phyloP scores from a whole-genome alignment of 768 basidiomycete genomes.

The Harrya chromipes region DNA sequence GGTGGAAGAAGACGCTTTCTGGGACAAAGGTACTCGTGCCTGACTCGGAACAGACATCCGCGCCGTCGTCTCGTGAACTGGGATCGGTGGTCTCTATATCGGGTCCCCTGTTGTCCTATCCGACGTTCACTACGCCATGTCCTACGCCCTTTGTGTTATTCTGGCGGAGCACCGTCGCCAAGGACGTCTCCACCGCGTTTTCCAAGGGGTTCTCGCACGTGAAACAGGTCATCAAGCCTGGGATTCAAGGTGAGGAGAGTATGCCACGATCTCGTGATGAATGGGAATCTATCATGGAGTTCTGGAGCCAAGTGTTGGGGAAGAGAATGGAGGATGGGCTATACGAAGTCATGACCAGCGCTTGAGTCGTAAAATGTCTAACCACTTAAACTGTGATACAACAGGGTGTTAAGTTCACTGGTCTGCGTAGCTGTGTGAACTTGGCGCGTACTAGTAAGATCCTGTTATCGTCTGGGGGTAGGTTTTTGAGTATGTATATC shows the following conservation, averaged over 20 bases:
- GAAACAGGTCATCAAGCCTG: constrained; percentile 46
- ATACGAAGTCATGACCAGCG: constrained; percentile 61
- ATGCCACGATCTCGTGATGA: constrained; percentile 79
- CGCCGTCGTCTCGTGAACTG: constrained; percentile 33
- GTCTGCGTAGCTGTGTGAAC: too few relatives aligned
- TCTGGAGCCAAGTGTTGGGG: constrained; percentile 73
- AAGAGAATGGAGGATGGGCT: constrained; percentile 57
- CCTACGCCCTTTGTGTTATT: constrained; percentile 63
- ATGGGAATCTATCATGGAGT: constrained; percentile 83
- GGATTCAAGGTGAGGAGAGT: constrained; percentile 37
- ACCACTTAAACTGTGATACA: too few relatives aligned
- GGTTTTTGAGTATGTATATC: too few relatives aligned
- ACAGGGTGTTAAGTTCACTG: too few relatives aligned
- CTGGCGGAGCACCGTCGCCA: constrained; percentile 47
- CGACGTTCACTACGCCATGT: constrained; percentile 50
- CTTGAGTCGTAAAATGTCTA: neutral
- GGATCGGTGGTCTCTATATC: constrained; percentile 68
- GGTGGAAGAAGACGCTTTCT: constrained; percentile 44
- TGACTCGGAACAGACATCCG: constrained; percentile 7
- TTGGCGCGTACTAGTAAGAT: too few relatives aligned
- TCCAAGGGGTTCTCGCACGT: constrained; percentile 57
- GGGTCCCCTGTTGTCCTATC: constrained; percentile 77
- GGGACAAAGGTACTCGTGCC: constrained; percentile 1
- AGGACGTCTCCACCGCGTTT: constrained; percentile 48
- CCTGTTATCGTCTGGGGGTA: too few relatives aligned